A percentile compares a stretch with the other conserved stretches of the same genome.
Evolutionary conservation across 176 grass and related monocot species (phyloP).

Genomic region (Pontederia crassipes): DNA sequence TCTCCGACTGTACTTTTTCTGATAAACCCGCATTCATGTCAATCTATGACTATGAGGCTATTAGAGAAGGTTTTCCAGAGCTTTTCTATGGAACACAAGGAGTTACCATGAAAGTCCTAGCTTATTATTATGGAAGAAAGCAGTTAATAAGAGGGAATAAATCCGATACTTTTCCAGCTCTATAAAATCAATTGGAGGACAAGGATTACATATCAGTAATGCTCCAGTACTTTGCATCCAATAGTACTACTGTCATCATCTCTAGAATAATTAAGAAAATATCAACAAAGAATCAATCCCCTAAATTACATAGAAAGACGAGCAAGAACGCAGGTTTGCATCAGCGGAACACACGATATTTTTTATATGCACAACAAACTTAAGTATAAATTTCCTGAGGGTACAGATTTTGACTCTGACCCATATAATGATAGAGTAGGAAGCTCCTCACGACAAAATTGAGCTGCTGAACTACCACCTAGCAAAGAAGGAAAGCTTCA

Average conservation of each 20-base stretch:
- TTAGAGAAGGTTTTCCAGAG: constrained; percentile 91
- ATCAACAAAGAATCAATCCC: too few relatives aligned
- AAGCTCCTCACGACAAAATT: constrained; percentile 58
- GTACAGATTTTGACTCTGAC: constrained; percentile 27
- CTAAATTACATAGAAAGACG: too few relatives aligned
- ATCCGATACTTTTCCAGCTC: too few relatives aligned
- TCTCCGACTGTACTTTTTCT: constrained; percentile 57
- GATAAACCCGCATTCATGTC: constrained; percentile 59
- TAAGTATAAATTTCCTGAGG: constrained; percentile 32
- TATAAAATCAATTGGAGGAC: too few relatives aligned
- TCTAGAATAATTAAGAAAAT: too few relatives aligned
- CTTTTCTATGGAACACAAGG: constrained; percentile 48
- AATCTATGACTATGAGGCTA: constrained; percentile 76
- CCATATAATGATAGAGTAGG: constrained; percentile 49
- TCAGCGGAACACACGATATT: not conserved
- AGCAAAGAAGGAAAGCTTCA: not conserved
- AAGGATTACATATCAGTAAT: too few relatives aligned
- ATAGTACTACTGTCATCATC: too few relatives aligned
- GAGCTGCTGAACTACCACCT: constrained; percentile 79
- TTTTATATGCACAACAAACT: too few relatives aligned
- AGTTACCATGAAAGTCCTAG: constrained; percentile 20
- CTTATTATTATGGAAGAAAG: constrained; percentile 22
- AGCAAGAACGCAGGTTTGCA: not conserved
- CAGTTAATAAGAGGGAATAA: not conserved
- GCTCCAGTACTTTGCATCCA: too few relatives aligned